Conservation (phyloP, 2,329 filamentous ascomycete genomes). For the Colletotrichum kahawae region DNA sequence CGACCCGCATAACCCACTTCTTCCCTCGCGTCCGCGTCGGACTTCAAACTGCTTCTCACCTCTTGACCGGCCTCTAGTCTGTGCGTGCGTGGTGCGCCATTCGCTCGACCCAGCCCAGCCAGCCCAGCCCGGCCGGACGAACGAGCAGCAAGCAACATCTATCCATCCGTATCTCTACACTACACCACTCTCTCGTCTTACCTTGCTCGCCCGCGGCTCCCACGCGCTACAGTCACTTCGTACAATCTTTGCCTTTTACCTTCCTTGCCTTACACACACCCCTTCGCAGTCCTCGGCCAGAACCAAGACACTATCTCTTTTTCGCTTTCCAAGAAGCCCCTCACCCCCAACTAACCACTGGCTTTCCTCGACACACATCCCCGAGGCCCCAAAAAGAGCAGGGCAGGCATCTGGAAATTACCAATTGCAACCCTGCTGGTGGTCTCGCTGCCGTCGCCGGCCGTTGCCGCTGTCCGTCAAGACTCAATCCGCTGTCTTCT, state of each 20-base stretch:
- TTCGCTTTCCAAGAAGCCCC: background rate
- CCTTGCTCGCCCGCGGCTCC: background rate
- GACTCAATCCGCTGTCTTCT: background rate
- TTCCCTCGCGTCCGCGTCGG: conserved; percentile 17
- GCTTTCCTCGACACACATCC: conserved; percentile 9
- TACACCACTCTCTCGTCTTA: background rate
- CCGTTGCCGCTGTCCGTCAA: conserved; percentile 12
- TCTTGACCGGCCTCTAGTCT: conserved; percentile 8
- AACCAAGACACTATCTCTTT: background rate
- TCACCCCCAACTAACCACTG: background rate
- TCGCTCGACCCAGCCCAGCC: background rate
- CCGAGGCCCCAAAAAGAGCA: conserved; percentile 1
- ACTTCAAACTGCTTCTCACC: conserved; percentile 11
- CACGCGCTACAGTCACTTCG: background rate
- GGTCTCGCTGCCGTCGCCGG: background rate
- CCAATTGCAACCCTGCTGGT: conserved; percentile 24
- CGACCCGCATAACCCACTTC: conserved; percentile 11
- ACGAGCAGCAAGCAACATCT: background rate
- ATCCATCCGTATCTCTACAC: background rate
- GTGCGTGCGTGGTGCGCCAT: conserved; percentile 4
- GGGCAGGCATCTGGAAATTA: conserved; percentile 25
- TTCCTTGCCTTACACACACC: background rate
- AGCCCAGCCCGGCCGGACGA: background rate
- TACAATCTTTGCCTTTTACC: background rate
- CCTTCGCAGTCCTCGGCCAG: background rate